Conservation (phyloP, 495 filamentous ascomycete species). For the Xylaria acuta region DNA sequence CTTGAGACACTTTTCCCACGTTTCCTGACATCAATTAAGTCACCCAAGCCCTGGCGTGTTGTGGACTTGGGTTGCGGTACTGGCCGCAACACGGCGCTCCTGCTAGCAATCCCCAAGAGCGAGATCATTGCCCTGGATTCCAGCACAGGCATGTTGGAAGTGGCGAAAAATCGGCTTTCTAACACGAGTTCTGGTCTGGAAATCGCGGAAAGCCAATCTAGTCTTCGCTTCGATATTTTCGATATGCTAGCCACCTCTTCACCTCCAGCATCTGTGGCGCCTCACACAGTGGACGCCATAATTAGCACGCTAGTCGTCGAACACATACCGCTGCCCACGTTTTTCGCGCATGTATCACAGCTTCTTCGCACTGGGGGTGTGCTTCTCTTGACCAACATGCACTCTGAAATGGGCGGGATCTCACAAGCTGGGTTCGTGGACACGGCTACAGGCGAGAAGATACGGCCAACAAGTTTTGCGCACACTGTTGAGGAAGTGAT, state of each 20-base stretch:
- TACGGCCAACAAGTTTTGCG: conserved; percentile 67
- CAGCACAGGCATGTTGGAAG: conserved; percentile 59
- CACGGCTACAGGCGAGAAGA: conserved; percentile 60
- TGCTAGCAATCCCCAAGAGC: conserved; percentile 47
- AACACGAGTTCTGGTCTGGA: background rate
- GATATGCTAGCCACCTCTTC: conserved; percentile 46
- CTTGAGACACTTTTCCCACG: conserved; percentile 60
- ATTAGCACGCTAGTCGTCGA: conserved; percentile 74
- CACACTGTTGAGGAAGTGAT: conserved; percentile 63
- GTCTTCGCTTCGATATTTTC: conserved; percentile 42
- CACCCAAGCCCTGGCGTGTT: conserved; percentile 47
- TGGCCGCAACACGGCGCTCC: conserved; percentile 68
- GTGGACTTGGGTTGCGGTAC: conserved; percentile 74
- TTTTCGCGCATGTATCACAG: conserved; percentile 59
- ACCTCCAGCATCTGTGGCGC: conserved; percentile 16
- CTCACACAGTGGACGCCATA: conserved; percentile 48
- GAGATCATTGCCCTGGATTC: conserved; percentile 46
- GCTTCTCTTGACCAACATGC: conserved; percentile 76
- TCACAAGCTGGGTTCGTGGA: conserved; percentile 74
- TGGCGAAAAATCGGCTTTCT: conserved; percentile 52
- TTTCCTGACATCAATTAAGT: conserved; percentile 51
- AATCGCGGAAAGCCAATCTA: conserved; percentile 7
- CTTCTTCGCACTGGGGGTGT: conserved; percentile 60
- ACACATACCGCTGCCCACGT: conserved; percentile 63
- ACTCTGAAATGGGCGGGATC: conserved; percentile 68